Evolutionary conservation across 805 yeast species (phyloP), one percentile per base, ranked within the genome.

Genomic region (Myxozyma monticola): DNA sequence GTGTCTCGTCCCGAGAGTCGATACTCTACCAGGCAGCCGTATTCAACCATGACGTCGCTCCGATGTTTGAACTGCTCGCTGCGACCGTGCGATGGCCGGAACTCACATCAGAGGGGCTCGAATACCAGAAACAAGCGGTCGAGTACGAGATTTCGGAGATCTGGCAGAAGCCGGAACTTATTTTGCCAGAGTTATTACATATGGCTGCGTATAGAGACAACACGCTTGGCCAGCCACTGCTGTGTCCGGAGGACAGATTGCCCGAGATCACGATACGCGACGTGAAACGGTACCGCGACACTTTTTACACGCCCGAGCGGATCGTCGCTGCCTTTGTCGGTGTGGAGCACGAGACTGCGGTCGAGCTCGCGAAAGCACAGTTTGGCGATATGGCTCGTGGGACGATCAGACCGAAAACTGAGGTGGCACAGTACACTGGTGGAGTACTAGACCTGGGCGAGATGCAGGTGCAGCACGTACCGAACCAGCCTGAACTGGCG

Each of bases 11-110:
- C 6, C 77, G 99, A 63, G 99, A 93, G 68, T 79, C 95, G 3
- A 76, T 91, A 73, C 80, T 91, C 71, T 93, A 93, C 68, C 98
- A 93, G 69, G 95, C 97, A 1, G 84, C 96, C 2, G 96, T 89
- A 0, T 91, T 93, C 76, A 90, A 90, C 65, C 75, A 76, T 38
- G 96, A 90, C 63, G 82, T 85, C 8, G 91, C 80, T 34, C 73
- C 75, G 57, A 88, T 93, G 95, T 79, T 86, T 57, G 77, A 77
- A 39, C 73, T 88, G 39, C 72, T 93, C 60, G 71, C 87, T 22
- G 90, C 89, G 58, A 88, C 97, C 0, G 84, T 91, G 2, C 71
- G 84, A 10, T 73, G 72, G 49, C 98, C 99, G 7, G 68, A 67
- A 35, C 69, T 90, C 34, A 73, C 84, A 1, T 80, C 78, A 14